Conservation (phyloP, 371 early-diverging fungal genomes). For the Mucor indicus region DNA sequence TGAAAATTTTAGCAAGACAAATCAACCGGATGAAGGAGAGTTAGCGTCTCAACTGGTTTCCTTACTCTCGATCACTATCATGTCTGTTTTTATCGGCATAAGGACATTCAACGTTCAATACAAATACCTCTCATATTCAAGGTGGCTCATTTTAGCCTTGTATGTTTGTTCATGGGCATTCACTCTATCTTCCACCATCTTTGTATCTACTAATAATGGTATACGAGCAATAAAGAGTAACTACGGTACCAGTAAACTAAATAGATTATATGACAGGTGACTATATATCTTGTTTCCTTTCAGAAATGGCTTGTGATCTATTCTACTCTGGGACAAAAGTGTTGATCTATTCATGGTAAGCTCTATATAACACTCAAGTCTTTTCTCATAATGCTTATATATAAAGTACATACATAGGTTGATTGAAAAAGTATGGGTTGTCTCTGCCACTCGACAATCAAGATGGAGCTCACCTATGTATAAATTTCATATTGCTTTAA, state of each 20-base stretch:
- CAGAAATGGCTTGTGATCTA: slow-evolving; percentile 25
- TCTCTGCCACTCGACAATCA: slow-evolving; percentile 25
- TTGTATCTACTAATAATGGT: slow-evolving; percentile 26
- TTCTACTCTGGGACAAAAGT: slow-evolving; percentile 26
- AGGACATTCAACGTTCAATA: slow-evolving; percentile 23
- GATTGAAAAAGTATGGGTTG: slow-evolving; percentile 33
- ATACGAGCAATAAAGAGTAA: neutral
- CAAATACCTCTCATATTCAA: slow-evolving; percentile 20
- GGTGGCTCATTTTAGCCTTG: slow-evolving; percentile 16
- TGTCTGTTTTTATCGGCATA: slow-evolving; percentile 18
- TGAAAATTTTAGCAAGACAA: too few species aligned
- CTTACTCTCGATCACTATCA: slow-evolving; percentile 13
- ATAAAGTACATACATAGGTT: slow-evolving; percentile 9
- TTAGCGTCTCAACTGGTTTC: slow-evolving; percentile 19
- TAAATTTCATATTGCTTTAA: slow-evolving; percentile 24
- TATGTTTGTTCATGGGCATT: slow-evolving; percentile 25
- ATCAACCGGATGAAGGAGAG: slow-evolving; percentile 22
- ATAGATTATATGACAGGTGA: slow-evolving; percentile 2
- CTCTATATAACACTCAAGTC: neutral
- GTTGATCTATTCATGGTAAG: slow-evolving; percentile 21
- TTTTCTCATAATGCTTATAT: neutral
- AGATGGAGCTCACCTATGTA: slow-evolving; percentile 36
- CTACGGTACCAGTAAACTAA: neutral
- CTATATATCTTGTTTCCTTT: slow-evolving; percentile 19
- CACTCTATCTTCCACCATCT: slow-evolving; percentile 2